phyloP scores from a whole-genome alignment of 495 filamentous ascomycete genomes.

The Delitschia confertaspora region DNA sequence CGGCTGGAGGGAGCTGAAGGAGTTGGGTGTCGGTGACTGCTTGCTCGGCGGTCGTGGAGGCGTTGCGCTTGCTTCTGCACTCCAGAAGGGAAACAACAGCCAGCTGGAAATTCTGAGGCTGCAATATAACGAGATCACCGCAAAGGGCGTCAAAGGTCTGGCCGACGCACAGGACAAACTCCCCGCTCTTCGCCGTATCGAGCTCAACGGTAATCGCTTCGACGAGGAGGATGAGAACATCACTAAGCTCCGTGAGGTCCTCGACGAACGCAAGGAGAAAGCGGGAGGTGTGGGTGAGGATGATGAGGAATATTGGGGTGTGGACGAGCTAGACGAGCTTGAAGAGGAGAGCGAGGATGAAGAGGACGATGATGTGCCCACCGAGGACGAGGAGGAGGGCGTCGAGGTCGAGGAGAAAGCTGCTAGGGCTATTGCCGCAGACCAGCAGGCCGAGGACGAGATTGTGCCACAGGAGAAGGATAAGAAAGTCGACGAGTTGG shows the following conservation, averaged over 20 bases:
- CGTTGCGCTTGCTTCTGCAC: conserved; percentile 58
- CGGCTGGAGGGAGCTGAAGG: conserved; percentile 64
- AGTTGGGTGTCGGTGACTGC: conserved; percentile 85
- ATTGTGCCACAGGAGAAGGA: conserved; percentile 65
- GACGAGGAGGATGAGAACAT: conserved; percentile 68
- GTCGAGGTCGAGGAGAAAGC: conserved; percentile 47
- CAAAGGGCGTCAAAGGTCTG: conserved; percentile 60
- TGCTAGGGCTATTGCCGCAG: conserved; percentile 53
- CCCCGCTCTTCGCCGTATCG: conserved; percentile 68
- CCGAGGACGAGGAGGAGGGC: conserved; percentile 54
- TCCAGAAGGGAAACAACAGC: conserved; percentile 64
- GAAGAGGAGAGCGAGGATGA: conserved; percentile 65
- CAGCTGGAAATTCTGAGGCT: conserved; percentile 71
- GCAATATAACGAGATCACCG: conserved; percentile 91
- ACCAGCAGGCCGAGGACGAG: conserved; percentile 64
- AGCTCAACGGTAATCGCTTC: conserved; percentile 95
- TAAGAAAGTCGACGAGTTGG: conserved; percentile 70
- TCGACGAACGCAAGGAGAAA: conserved; percentile 48
- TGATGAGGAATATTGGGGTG: conserved; percentile 59
- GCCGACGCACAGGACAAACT: conserved; percentile 52
- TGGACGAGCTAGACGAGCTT: conserved; percentile 76
- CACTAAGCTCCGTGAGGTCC: conserved; percentile 41
- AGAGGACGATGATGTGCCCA: conserved; percentile 46
- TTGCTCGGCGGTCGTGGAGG: conserved; percentile 73
- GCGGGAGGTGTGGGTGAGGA: conserved; percentile 54